A percentile compares a stretch with the other conserved stretches of the same genome.
Conservation (phyloP, 1,139 yeast species). For the Yueomyces sp. region DNA sequence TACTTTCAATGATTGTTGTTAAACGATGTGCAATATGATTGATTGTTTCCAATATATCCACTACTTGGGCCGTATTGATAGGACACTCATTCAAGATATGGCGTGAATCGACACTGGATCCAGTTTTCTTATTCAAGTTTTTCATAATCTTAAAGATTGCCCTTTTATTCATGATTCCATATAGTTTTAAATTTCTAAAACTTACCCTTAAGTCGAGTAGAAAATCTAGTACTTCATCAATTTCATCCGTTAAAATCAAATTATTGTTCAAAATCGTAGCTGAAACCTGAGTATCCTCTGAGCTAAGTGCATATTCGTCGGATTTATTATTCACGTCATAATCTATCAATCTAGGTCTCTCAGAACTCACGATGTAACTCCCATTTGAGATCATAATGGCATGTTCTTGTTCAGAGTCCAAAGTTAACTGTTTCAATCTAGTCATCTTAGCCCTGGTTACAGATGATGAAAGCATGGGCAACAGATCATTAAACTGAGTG, state of each 20-base stretch:
- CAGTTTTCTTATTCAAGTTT: conserved; percentile 78
- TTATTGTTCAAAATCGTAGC: not conserved
- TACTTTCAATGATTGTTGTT: not conserved
- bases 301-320: not conserved
- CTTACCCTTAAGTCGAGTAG: not conserved
- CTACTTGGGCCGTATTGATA: conserved; percentile 35
- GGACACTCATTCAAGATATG: conserved; percentile 28
- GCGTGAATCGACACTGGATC: conserved; percentile 46
- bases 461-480: not conserved
- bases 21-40: not conserved
- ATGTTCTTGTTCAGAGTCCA: not conserved
- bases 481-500: conserved; percentile 19
- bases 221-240: not conserved
- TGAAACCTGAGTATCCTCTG: not conserved
- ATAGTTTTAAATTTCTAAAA: conserved; percentile 56
- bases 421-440: not conserved
- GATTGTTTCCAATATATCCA: conserved; percentile 28
- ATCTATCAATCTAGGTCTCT: not conserved
- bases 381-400: not conserved
- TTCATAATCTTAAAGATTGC: conserved; percentile 85
- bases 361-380: not conserved
- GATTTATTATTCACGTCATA: not conserved
- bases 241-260: not conserved
- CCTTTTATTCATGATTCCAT: conserved; percentile 81
- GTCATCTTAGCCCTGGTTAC: not conserved